These are phyloP conservation scores for Fusarium continuum DNA, from an alignment of 2,329 filamentous ascomycete species.

Conservation along the genomic window DNA sequence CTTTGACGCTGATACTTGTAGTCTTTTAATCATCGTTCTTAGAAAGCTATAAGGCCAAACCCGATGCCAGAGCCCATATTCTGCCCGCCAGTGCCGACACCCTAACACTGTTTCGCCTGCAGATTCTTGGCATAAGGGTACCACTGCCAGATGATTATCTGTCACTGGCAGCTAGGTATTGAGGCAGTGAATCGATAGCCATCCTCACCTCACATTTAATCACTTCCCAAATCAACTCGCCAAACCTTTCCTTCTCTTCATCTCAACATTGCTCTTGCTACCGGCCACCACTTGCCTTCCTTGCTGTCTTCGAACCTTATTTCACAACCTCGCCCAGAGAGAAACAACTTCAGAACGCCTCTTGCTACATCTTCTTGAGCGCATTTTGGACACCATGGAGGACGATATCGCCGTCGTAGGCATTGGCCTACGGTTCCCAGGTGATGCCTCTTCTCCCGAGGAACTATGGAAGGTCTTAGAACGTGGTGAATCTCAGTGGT, in stretches of 20 bases:
- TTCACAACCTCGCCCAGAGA: not conserved
- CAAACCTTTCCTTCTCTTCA: not conserved
- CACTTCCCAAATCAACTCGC: not conserved
- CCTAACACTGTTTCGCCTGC: not conserved
- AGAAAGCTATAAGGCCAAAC: too few relatives aligned
- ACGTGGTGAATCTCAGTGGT: constrained; percentile 57
- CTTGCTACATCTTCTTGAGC: not conserved
- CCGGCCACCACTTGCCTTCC: not conserved
- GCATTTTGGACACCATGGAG: constrained; percentile 27
- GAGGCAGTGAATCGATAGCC: not conserved
- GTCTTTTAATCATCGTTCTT: not conserved
- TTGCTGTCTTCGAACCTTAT: not conserved
- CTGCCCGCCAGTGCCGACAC: constrained; percentile 14
- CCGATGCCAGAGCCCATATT: not conserved
- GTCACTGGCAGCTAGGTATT: not conserved
- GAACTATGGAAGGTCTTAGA: constrained; percentile 60
- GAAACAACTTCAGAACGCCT: not conserved
- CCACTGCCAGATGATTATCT: not conserved
- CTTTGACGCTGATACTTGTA: not conserved
- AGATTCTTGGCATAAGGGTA: not conserved
- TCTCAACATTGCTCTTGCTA: not conserved
- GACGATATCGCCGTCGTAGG: constrained; percentile 64
- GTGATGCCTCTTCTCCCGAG: constrained; percentile 55
- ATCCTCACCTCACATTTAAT: not conserved
- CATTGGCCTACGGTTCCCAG: constrained; percentile 61